Evolutionary conservation across 2,329 filamentous ascomycete species (phyloP), one percentile per base, ranked within the genome.

Genomic region (Myriosclerotinia scirpicola): DNA sequence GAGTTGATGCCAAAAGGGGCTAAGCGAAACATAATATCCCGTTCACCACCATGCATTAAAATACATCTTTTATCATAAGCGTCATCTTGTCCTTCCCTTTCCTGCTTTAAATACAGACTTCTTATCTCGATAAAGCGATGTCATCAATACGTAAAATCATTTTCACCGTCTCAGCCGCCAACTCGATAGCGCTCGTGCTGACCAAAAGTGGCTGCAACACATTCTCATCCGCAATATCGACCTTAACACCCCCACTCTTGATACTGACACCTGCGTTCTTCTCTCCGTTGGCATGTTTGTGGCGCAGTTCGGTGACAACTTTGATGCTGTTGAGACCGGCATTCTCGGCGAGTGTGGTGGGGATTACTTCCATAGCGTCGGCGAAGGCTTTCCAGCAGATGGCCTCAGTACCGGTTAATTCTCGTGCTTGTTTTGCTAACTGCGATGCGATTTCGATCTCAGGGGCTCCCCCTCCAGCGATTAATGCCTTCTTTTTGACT

Each of bases 351-450:
- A 99, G 84, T 1, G 95, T 99, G 44, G 94, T 97, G 17, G 96
- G 95, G 65, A 99, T 91, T 53, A 99, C 92, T 81, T 99, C 95
- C 82, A 99, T 90, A 9, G 95, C 95, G 71, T 99, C 94, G 1
- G 96, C 95, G 76, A 99, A 99, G 0, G 94, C 94, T 82, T 97
- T 98, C 92, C 92, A 99, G 86, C 95, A 99, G 76, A 98, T 97
- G 50, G 93, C 88, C 79, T 99, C 95, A 6, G 95, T 97, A 68
- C 96, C 96, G 0, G 89, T 89, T 68, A 97, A 84, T 74, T 89
- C 88, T 72, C 93, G 90, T 11, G 94, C 87, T 76, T 91, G 90
- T 79, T 91, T 90, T 67, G 90, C 87, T 44, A 99, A 86, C 75
- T 92, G 86, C 65, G 95, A 90, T 30, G 95, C 92, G 74, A 99